These are phyloP conservation scores for Agrocybe pediades DNA, from an alignment of 768 basidiomycete species.

Conservation along the genomic window DNA sequence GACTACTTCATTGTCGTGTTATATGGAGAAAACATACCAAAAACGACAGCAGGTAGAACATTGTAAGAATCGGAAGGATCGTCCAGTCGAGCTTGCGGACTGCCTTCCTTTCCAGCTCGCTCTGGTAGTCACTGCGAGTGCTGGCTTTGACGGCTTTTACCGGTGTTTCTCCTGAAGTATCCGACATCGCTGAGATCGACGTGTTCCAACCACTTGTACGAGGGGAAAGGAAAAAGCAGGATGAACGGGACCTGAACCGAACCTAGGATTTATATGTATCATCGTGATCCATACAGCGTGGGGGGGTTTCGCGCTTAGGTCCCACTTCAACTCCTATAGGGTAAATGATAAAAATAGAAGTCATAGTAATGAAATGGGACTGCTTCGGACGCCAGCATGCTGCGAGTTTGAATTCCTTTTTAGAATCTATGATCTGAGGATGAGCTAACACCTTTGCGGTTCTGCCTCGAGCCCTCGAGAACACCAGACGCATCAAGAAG, in stretches of 20 bases:
- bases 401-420: background rate
- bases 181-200: background rate
- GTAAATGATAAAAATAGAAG: background rate
- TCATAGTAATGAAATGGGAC: background rate
- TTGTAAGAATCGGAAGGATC: conserved; percentile 32
- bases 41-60: conserved; percentile 36
- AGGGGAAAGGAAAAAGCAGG: background rate
- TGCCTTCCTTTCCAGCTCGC: conserved; percentile 15
- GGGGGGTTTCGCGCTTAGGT: background rate
- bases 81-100: conserved; percentile 26
- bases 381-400: background rate
- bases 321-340: background rate
- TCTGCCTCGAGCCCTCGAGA: background rate
- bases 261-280: background rate
- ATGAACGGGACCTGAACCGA: background rate
- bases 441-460: background rate
- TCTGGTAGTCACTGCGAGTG: conserved; percentile 1
- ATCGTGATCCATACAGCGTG: background rate
- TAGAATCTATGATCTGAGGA: background rate
- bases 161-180: background rate
- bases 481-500: background rate
- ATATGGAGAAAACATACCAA: conserved; percentile 22
- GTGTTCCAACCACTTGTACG: background rate
- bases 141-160: background rate
- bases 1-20: background rate